Evolutionary conservation across 2,329 filamentous ascomycete species (phyloP).

Genomic region (Aulographum hederae): DNA sequence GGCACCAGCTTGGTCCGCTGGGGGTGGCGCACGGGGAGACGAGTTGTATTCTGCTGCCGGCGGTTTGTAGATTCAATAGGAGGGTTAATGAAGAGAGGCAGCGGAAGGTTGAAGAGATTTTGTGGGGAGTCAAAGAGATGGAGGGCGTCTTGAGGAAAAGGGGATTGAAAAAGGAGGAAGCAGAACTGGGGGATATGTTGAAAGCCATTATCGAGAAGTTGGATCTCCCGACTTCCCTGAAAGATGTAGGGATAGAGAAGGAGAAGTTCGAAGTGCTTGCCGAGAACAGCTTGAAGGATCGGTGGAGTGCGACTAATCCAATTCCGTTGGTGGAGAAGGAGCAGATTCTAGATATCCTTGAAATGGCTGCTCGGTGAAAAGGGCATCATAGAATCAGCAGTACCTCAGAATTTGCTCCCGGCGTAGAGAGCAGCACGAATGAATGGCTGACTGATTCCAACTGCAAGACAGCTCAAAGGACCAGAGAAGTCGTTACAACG

Average conservation of each 20-base stretch:
- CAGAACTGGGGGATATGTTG: conserved; percentile 26
- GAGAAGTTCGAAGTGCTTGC: conserved; percentile 31
- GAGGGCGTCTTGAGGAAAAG: conserved; percentile 15
- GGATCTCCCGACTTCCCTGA: conserved; percentile 34
- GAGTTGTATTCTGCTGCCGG: conserved; percentile 35
- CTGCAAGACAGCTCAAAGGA: too few species aligned
- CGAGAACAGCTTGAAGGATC: conserved; percentile 29
- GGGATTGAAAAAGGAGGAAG: conserved; percentile 9
- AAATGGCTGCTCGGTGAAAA: neutral
- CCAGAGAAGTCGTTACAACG: too few species aligned
- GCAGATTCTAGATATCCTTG: conserved; percentile 33
- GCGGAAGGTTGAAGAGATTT: conserved; percentile 18
- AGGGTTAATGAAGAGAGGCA: conserved; percentile 13
- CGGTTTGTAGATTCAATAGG: conserved; percentile 37
- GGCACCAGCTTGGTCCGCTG: conserved; percentile 27
- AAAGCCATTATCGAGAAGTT: conserved; percentile 32
- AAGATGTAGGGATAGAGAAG: conserved; percentile 29
- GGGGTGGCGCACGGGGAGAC: conserved; percentile 44
- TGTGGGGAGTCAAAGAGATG: conserved; percentile 21
- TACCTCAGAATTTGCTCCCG: too few species aligned
- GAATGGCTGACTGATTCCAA: too few species aligned
- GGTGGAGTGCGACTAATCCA: conserved; percentile 32
- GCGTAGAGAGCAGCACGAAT: too few species aligned
- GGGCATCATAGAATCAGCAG: too few species aligned
- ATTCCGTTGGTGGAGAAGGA: conserved; percentile 26